Percentiles rank a stretch among this genome's conserved stretches.
Conservation (phyloP, 306 rosid species). For the Coriaria nepalensis region DNA sequence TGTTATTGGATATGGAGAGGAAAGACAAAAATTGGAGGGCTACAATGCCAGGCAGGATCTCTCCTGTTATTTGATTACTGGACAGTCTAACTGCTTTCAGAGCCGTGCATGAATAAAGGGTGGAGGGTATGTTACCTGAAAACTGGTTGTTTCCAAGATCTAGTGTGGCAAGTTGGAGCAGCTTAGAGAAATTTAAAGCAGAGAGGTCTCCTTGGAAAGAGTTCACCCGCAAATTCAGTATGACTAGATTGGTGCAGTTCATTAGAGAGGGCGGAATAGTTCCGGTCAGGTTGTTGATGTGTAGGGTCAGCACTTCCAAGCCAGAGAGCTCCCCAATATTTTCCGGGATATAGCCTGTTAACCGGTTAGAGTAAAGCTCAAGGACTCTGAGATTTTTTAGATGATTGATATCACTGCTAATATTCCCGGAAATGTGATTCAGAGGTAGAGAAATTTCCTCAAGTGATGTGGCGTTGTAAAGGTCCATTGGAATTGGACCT, state of each 20-base stretch:
- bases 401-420: slow-evolving; percentile 23
- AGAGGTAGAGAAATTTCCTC: slow-evolving; percentile 39
- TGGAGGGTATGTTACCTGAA: slow-evolving; percentile 45
- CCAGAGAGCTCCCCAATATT: slow-evolving; percentile 44
- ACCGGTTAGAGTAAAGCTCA: slow-evolving; percentile 51
- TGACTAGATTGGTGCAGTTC: slow-evolving; percentile 46
- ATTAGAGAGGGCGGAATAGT: slow-evolving; percentile 37
- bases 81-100: slow-evolving; percentile 61
- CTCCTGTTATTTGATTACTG: slow-evolving; percentile 39
- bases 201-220: slow-evolving; percentile 41
- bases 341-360: slow-evolving; percentile 33
- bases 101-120: slow-evolving; percentile 59
- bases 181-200: slow-evolving; percentile 41
- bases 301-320: slow-evolving; percentile 41
- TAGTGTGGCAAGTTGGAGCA: slow-evolving; percentile 36
- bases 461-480: slow-evolving; percentile 30
- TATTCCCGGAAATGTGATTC: slow-evolving; percentile 39
- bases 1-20: slow-evolving; percentile 54
- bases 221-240: slow-evolving; percentile 62
- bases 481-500: slow-evolving; percentile 46
- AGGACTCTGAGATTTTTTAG: slow-evolving; percentile 42
- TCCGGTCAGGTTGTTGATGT: slow-evolving; percentile 53
- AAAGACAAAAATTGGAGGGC: slow-evolving; percentile 41
- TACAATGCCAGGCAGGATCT: slow-evolving; percentile 40
- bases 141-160: slow-evolving; percentile 68